phyloP scores from a whole-genome alignment of 495 filamentous ascomycete species.

The Peziza echinospora region DNA sequence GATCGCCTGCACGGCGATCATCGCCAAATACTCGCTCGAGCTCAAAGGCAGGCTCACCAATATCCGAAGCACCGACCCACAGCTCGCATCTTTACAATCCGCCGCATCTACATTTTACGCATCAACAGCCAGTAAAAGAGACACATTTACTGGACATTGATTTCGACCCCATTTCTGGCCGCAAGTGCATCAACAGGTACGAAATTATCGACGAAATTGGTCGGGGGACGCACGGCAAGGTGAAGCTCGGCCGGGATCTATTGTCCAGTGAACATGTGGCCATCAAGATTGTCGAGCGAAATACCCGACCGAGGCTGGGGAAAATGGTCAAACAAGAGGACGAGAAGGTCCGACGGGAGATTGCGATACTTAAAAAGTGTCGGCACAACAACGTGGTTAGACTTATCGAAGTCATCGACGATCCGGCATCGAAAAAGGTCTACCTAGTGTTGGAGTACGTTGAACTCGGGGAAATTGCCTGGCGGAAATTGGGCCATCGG shows the following conservation, averaged over 20 bases:
- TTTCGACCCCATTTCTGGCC: slow-evolving; percentile 62
- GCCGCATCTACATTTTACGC: neutral
- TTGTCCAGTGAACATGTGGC: slow-evolving; percentile 63
- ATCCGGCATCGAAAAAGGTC: slow-evolving; percentile 85
- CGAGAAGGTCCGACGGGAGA: slow-evolving; percentile 82
- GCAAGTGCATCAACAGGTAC: slow-evolving; percentile 93
- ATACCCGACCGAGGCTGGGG: slow-evolving; percentile 77
- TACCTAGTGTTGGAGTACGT: slow-evolving; percentile 94
- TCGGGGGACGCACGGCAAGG: slow-evolving; percentile 87
- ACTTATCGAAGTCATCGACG: slow-evolving; percentile 90
- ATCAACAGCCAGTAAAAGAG: slow-evolving; percentile 9
- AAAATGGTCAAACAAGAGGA: slow-evolving; percentile 26
- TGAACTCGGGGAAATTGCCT: slow-evolving; percentile 77
- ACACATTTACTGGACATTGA: slow-evolving; percentile 81
- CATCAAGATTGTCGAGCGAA: slow-evolving; percentile 96
- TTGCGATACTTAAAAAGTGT: slow-evolving; percentile 95
- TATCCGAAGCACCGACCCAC: neutral
- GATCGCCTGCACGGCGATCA: too few relatives aligned
- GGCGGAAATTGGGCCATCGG: slow-evolving; percentile 64
- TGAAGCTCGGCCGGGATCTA: slow-evolving; percentile 71
- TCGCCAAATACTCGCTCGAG: neutral
- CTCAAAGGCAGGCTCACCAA: neutral
- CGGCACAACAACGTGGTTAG: slow-evolving; percentile 88
- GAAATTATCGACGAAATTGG: slow-evolving; percentile 91
- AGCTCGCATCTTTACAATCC: neutral